Conservation (phyloP, 768 basidiomycete species). For the Trichaptum fuscoviolaceum region DNA sequence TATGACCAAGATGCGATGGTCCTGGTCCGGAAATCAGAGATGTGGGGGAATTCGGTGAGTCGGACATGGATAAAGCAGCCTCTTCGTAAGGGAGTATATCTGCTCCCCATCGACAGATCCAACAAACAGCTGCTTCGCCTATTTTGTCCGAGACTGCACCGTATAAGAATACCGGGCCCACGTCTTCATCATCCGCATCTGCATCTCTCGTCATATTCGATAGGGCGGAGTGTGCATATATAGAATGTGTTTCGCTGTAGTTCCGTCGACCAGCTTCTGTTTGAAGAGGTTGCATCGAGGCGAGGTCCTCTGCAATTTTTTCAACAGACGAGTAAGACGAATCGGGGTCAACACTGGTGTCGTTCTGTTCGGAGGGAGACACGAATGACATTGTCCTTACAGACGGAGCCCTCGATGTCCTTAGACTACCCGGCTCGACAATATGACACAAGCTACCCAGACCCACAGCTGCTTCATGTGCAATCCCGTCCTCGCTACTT, state of each 20-base stretch:
- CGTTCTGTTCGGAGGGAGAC: background rate
- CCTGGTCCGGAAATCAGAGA: slow-evolving; percentile 3
- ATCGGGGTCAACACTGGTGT: background rate
- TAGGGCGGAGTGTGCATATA: background rate
- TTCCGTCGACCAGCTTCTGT: background rate
- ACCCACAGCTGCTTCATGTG: slow-evolving; percentile 61
- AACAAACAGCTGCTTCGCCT: slow-evolving; percentile 83
- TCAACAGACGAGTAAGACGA: background rate
- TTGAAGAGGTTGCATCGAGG: background rate
- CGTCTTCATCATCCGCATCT: slow-evolving; percentile 21
- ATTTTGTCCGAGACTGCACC: slow-evolving; percentile 90
- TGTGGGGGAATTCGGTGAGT: slow-evolving; percentile 10
- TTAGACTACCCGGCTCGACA: slow-evolving; percentile 8
- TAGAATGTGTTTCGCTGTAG: background rate
- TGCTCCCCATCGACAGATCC: slow-evolving; percentile 80
- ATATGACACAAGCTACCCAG: slow-evolving; percentile 47
- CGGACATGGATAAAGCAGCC: slow-evolving; percentile 19
- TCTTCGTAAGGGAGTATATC: slow-evolving; percentile 73
- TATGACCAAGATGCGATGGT: slow-evolving; percentile 5
- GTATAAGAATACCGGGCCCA: slow-evolving; percentile 39
- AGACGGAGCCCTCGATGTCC: background rate
- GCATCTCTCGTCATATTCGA: slow-evolving; percentile 10
- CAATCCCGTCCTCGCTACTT: slow-evolving; percentile 29
- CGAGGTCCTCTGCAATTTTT: slow-evolving; percentile 1
- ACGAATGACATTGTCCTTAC: slow-evolving; percentile 2